Percentiles rank a stretch among this genome's conserved stretches.
Conservation (phyloP, 352 stramenopile species). For the Globisporangium solare region DNA sequence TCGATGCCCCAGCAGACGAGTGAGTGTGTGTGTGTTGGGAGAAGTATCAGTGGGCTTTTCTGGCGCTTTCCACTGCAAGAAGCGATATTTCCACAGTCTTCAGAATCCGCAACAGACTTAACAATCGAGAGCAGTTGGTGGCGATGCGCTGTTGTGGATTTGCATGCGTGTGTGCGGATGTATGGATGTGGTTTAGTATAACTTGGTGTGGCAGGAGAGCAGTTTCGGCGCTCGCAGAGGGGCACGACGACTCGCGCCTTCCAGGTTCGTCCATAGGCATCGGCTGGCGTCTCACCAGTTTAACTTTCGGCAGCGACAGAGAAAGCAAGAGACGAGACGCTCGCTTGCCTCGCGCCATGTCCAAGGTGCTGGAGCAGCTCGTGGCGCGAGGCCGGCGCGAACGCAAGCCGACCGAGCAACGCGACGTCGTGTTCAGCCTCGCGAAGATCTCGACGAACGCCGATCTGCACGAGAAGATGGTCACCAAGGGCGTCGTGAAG, state of each 20-base stretch:
- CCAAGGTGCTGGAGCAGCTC: slow-evolving; percentile 95
- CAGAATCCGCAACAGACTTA: no score
- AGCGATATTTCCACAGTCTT: no score
- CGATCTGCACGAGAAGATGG: slow-evolving; percentile 92
- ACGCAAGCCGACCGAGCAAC: slow-evolving; percentile 92
- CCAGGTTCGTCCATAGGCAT: no score
- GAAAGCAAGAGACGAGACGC: no score
- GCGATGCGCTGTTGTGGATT: not conserved
- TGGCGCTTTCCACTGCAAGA: no score
- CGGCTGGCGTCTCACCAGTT: not conserved
- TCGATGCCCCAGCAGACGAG: slow-evolving; percentile 17
- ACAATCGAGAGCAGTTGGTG: not conserved
- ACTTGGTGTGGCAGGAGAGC: not conserved
- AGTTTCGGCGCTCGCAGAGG: not conserved
- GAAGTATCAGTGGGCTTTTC: not conserved
- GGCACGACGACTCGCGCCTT: not conserved
- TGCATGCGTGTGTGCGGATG: no score
- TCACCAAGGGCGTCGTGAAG: slow-evolving; percentile 93
- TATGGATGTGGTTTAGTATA: not conserved
- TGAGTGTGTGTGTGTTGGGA: not conserved
- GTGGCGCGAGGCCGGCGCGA: slow-evolving; percentile 94
- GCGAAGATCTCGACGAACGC: slow-evolving; percentile 94
- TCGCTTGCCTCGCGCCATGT: slow-evolving; percentile 28
- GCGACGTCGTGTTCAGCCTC: slow-evolving; percentile 94
- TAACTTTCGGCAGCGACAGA: not conserved